Percentiles rank a stretch among this genome's conserved stretches.
Conservation (phyloP, 2,329 filamentous ascomycete species). For the Teratosphaeriaceae sp. region DNA sequence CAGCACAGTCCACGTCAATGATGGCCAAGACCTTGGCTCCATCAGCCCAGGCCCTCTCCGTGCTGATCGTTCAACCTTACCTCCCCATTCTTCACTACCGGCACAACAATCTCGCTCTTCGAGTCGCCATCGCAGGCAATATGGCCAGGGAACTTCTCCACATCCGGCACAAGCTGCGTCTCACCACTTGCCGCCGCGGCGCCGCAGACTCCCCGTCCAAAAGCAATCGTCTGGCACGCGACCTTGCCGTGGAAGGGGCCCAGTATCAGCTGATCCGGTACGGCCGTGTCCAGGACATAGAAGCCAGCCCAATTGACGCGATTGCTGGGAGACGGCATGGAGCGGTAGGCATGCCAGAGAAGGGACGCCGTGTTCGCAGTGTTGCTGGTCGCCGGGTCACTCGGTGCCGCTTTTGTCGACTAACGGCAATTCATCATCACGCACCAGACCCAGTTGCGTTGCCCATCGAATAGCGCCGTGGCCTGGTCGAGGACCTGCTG, state of each 20-base stretch:
- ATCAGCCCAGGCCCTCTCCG: not conserved
- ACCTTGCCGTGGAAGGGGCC: constrained; percentile 73
- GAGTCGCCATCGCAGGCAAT: constrained; percentile 75
- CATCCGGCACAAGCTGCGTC: constrained; percentile 63
- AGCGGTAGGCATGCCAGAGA: constrained; percentile 74
- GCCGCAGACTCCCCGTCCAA: constrained; percentile 70
- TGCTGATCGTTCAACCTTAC: constrained; percentile 26
- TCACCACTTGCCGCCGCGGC: constrained; percentile 52
- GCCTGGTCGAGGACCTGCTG: constrained; percentile 66
- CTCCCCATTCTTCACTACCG: constrained; percentile 51
- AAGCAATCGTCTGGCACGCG: constrained; percentile 70
- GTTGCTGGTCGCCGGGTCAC: constrained; percentile 48
- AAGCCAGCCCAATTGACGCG: constrained; percentile 78
- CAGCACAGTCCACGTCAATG: constrained; percentile 73
- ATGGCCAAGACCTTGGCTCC: constrained; percentile 55
- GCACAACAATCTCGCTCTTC: constrained; percentile 76
- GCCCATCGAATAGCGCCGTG: constrained; percentile 60
- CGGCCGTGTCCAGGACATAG: constrained; percentile 56
- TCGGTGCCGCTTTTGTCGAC: not conserved
- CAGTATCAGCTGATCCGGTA: constrained; percentile 55
- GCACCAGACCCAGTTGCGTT: constrained; percentile 65
- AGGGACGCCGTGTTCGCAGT: constrained; percentile 68
- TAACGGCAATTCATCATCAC: not conserved
- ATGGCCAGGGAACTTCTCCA: constrained; percentile 69
- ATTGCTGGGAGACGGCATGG: constrained; percentile 57